phyloP scores from a whole-genome alignment of 2,329 filamentous ascomycete genomes.

The Thelonectria discophora region DNA sequence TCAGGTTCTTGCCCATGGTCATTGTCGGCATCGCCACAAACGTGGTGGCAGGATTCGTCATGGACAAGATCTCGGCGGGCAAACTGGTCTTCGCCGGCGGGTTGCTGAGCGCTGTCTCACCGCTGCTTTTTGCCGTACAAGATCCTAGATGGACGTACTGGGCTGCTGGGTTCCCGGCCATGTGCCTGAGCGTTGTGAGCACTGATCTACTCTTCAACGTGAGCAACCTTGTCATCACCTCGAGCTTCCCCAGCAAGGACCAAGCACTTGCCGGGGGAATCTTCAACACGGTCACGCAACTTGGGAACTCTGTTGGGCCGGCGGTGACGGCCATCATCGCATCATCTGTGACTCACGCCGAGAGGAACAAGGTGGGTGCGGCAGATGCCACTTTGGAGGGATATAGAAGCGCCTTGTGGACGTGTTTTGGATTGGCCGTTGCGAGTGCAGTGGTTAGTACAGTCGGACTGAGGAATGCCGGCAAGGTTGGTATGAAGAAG shows the following conservation, averaged over 20 bases:
- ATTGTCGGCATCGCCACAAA: constrained; percentile 13
- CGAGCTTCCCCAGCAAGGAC: constrained; percentile 69
- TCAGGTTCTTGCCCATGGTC: constrained; percentile 20
- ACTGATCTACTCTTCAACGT: constrained; percentile 81
- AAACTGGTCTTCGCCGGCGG: constrained; percentile 6
- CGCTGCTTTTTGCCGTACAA: constrained; percentile 23
- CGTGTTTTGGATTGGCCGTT: constrained; percentile 15
- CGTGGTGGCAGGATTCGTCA: constrained; percentile 11
- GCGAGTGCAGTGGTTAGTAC: constrained; percentile 5
- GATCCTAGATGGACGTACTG: constrained; percentile 61
- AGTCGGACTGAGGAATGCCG: constrained; percentile 19
- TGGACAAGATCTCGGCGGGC: constrained; percentile 19
- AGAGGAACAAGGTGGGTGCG: constrained; percentile 11
- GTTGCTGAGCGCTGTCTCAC: constrained; percentile 13
- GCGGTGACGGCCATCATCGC: constrained; percentile 24
- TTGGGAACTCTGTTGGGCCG: constrained; percentile 20
- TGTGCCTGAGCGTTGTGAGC: constrained; percentile 74
- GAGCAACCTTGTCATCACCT: constrained; percentile 81
- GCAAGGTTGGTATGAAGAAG: constrained; percentile 24
- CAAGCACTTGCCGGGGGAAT: constrained; percentile 74
- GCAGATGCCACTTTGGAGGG: constrained; percentile 13
- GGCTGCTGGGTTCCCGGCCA: constrained; percentile 77
- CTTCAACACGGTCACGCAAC: constrained; percentile 22
- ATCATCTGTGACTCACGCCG: constrained; percentile 15
- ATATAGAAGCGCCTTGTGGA: constrained; percentile 18